Conservation (phyloP, 2,329 filamentous ascomycete species). For the Pyrenochaeta sp. region DNA sequence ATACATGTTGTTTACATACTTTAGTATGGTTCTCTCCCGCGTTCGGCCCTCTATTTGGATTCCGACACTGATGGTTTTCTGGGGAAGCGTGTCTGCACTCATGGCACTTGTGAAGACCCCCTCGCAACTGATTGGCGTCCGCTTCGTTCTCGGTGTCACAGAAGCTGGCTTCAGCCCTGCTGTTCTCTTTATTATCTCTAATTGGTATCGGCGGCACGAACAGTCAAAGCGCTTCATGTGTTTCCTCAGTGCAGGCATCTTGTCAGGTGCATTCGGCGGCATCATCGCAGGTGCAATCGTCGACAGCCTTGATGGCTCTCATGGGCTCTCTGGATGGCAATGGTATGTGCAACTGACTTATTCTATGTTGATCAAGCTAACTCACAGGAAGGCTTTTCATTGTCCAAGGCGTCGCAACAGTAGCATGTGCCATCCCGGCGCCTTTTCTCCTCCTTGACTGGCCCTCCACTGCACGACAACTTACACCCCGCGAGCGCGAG, state of each 20-base stretch:
- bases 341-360: slow-evolving; percentile 14
- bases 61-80: slow-evolving; percentile 29
- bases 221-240: slow-evolving; percentile 38
- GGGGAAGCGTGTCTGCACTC: slow-evolving; percentile 27
- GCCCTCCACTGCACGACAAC: slow-evolving; percentile 51
- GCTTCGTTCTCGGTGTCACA: slow-evolving; percentile 34
- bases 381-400: slow-evolving; percentile 28
- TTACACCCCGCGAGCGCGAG: slow-evolving; percentile 55
- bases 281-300: slow-evolving; percentile 32
- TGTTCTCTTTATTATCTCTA: slow-evolving; percentile 35
- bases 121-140: slow-evolving; percentile 29
- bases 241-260: slow-evolving; percentile 31
- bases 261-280: slow-evolving; percentile 32
- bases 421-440: slow-evolving; percentile 28
- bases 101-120: slow-evolving; percentile 29
- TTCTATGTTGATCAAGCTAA: background rate
- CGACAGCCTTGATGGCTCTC: slow-evolving; percentile 23
- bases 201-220: slow-evolving; percentile 34
- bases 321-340: slow-evolving; percentile 31
- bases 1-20: background rate
- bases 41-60: slow-evolving; percentile 30
- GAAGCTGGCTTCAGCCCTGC: slow-evolving; percentile 36
- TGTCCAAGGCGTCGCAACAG: slow-evolving; percentile 33
- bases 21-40: slow-evolving; percentile 31
- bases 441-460: slow-evolving; percentile 36